Evolutionary conservation across 352 stramenopile genomes (phyloP).

Genomic region (Pythium volutum): DNA sequence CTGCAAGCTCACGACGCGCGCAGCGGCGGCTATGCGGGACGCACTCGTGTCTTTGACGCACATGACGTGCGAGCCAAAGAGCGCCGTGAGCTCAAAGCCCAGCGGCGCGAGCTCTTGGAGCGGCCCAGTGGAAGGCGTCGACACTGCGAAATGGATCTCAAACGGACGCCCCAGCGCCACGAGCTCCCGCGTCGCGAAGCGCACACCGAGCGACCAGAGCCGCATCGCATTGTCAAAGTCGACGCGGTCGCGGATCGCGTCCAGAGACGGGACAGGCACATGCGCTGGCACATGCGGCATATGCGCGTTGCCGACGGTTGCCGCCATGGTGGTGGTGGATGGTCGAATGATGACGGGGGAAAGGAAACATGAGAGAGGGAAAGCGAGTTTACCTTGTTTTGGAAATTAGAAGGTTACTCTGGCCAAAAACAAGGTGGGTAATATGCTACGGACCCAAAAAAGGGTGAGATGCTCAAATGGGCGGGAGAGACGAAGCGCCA

Average conservation of each 20-base stretch:
- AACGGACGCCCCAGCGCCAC: constrained; percentile 54
- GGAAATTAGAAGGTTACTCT: neutral
- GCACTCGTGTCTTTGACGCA: constrained; percentile 6
- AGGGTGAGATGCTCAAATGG: no score
- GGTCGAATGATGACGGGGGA: neutral
- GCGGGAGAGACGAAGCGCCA: no score
- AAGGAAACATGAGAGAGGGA: neutral
- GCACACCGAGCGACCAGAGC: constrained; percentile 48
- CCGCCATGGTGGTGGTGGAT: neutral
- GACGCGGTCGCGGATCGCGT: constrained; percentile 21
- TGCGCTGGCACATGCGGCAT: neutral
- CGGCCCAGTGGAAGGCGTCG: neutral
- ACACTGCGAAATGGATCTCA: constrained; percentile 34
- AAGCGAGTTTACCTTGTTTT: constrained; percentile 5
- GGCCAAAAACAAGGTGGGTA: no score
- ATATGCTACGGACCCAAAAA: no score
- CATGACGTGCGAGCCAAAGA: constrained; percentile 24
- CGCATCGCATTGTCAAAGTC: constrained; percentile 42
- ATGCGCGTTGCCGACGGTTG: neutral
- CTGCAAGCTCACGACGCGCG: constrained; percentile 34
- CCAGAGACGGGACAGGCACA: constrained; percentile 3
- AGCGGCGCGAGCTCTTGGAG: constrained; percentile 29
- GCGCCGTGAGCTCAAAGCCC: constrained; percentile 41
- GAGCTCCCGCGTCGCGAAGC: constrained; percentile 43
- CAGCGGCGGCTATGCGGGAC: constrained; percentile 5